Evolutionary conservation across 1,284 basidiomycete species (phyloP).

Genomic region (Neolentinus lepideus): DNA sequence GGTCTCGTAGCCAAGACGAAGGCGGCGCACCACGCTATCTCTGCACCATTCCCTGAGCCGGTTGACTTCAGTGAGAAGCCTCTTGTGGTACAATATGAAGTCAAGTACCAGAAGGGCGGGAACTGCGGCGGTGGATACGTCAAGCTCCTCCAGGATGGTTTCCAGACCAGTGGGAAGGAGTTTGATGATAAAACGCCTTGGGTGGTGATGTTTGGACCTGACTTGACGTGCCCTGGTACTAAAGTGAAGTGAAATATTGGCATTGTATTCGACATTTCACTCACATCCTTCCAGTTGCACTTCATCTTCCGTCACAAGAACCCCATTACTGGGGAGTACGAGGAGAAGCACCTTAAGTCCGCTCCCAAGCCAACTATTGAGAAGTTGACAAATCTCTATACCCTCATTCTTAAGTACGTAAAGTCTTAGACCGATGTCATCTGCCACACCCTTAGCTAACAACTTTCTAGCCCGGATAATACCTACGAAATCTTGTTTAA

Average conservation of each 20-base stretch:
- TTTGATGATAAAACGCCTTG: slow-evolving; percentile 98
- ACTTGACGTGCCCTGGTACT: slow-evolving; percentile 80
- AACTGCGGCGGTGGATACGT: slow-evolving; percentile 99
- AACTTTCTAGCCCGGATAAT: slow-evolving; percentile 73
- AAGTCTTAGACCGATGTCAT: slow-evolving; percentile 2
- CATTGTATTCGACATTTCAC: not conserved
- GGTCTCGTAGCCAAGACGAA: slow-evolving; percentile 91
- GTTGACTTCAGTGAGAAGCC: slow-evolving; percentile 86
- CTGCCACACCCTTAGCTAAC: slow-evolving; percentile 4
- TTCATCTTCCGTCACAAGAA: slow-evolving; percentile 98
- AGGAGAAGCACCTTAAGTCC: slow-evolving; percentile 92
- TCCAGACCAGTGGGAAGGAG: slow-evolving; percentile 87
- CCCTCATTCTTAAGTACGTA: slow-evolving; percentile 81
- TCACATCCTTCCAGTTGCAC: slow-evolving; percentile 55
- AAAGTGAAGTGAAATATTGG: slow-evolving; percentile 45
- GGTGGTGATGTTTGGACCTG: slow-evolving; percentile 94
- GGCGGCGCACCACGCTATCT: slow-evolving; percentile 96
- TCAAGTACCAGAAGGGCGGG: slow-evolving; percentile 98
- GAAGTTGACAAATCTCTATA: slow-evolving; percentile 89
- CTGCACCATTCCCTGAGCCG: slow-evolving; percentile 77
- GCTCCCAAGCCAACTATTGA: slow-evolving; percentile 83
- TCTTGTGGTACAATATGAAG: slow-evolving; percentile 97
- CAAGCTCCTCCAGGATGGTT: slow-evolving; percentile 92
- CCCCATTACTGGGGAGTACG: slow-evolving; percentile 84
- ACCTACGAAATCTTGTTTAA: slow-evolving; percentile 93